These are phyloP conservation scores for Hyaloscypha variabilis DNA, from an alignment of 495 filamentous ascomycete genomes.

Conservation along the genomic window DNA sequence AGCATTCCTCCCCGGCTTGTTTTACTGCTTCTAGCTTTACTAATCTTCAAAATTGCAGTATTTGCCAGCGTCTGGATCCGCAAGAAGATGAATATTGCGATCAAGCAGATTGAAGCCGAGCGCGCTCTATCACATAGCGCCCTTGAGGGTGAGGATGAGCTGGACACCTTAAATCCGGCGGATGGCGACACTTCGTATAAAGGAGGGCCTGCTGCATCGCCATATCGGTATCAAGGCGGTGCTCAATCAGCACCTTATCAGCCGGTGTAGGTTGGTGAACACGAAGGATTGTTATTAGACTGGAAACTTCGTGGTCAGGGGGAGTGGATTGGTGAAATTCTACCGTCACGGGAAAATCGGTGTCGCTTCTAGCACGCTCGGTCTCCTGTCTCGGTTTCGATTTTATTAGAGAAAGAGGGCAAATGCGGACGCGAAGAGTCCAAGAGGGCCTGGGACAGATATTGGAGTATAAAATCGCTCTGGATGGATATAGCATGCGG, in stretches of 20 bases:
- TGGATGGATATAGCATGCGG: no score
- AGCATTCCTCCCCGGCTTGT: not conserved
- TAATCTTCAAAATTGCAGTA: not conserved
- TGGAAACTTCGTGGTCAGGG: no score
- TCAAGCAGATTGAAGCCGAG: slow-evolving; percentile 14
- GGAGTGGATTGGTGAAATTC: no score
- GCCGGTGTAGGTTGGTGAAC: not conserved
- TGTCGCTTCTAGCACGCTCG: no score
- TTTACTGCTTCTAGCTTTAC: not conserved
- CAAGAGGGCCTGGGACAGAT: no score
- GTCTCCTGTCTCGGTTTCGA: no score
- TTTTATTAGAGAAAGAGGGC: no score
- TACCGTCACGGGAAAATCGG: no score
- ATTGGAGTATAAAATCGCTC: no score
- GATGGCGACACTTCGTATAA: slow-evolving; percentile 12
- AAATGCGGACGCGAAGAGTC: no score
- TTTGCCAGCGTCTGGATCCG: slow-evolving; percentile 17
- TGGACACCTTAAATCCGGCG: not conserved
- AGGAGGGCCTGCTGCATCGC: not conserved
- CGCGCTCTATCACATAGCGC: not conserved
- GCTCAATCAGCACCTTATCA: not conserved
- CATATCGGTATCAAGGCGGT: not conserved
- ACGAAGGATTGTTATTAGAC: no score
- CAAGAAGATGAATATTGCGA: slow-evolving; percentile 12
- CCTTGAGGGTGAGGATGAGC: not conserved